Evolutionary conservation across 768 basidiomycete species (phyloP).

Genomic region (Phlebiopsis flavidoalba): DNA sequence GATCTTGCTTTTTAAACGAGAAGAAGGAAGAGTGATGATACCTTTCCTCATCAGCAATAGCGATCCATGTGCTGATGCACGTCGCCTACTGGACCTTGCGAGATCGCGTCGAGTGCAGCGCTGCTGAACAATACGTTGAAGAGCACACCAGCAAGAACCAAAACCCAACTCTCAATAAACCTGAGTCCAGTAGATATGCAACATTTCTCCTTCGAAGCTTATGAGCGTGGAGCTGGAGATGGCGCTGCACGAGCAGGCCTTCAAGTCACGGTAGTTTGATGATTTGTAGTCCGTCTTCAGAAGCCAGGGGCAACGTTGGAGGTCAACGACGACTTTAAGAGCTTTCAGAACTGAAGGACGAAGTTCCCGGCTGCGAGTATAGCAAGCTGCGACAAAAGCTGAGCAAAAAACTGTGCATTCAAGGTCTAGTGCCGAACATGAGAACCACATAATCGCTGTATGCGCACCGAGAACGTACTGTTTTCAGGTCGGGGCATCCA

Average conservation of each 20-base stretch:
- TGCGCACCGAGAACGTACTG: conserved; percentile 39
- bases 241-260: conserved; percentile 22
- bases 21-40: conserved; percentile 11
- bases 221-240: conserved; percentile 62
- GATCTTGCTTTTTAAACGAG: not conserved
- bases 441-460: not conserved
- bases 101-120: conserved; percentile 71
- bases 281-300: conserved; percentile 27
- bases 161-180: conserved; percentile 93
- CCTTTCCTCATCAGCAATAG: conserved; percentile 71
- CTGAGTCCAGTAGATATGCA: conserved; percentile 65
- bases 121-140: conserved; percentile 97
- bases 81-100: conserved; percentile 74
- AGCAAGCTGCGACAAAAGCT: conserved; percentile 89
- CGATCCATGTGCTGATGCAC: conserved; percentile 85
- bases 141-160: conserved; percentile 86
- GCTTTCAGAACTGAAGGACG: conserved; percentile 79
- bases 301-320: conserved; percentile 60
- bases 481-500: conserved; percentile 65
- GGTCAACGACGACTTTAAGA: conserved; percentile 75
- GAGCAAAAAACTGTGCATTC: conserved; percentile 70
- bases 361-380: conserved; percentile 84
- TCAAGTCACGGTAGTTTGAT: conserved; percentile 24
- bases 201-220: conserved; percentile 60
- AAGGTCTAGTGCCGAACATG: conserved; percentile 49